These are phyloP conservation scores for Trypanosoma boissoni DNA, from an alignment of 208 protist species.

Conservation along the genomic window DNA sequence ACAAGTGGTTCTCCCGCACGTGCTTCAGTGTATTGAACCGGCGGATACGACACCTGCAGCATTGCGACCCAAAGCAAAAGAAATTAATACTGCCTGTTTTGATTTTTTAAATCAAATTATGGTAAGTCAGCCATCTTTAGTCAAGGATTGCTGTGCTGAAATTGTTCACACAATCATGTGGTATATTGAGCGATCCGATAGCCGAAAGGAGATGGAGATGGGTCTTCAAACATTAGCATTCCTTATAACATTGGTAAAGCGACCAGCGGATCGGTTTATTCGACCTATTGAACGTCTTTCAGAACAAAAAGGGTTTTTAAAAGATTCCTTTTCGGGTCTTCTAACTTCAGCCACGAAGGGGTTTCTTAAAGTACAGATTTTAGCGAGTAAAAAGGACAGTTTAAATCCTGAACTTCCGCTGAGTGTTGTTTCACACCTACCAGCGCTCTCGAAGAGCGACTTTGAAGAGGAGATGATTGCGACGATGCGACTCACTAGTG, in stretches of 20 bases:
- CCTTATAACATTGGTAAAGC: slow-evolving; percentile 68
- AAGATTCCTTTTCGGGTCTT: slow-evolving; percentile 61
- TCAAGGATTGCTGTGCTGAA: slow-evolving; percentile 83
- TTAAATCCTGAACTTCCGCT: slow-evolving; percentile 73
- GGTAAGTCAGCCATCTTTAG: slow-evolving; percentile 63
- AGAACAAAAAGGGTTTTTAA: slow-evolving; percentile 58
- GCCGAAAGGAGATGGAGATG: slow-evolving; percentile 74
- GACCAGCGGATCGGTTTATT: slow-evolving; percentile 74
- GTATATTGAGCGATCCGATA: slow-evolving; percentile 83
- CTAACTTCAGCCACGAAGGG: slow-evolving; percentile 50
- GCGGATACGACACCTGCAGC: slow-evolving; percentile 36
- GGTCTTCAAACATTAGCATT: slow-evolving; percentile 71
- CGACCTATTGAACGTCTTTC: slow-evolving; percentile 69
- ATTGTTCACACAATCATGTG: slow-evolving; percentile 87
- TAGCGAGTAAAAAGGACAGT: slow-evolving; percentile 30
- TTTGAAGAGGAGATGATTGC: slow-evolving; percentile 80
- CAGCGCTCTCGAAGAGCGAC: slow-evolving; percentile 63
- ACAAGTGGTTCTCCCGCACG: slow-evolving; percentile 81
- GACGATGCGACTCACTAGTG: slow-evolving; percentile 36
- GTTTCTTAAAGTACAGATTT: slow-evolving; percentile 39
- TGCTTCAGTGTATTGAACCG: slow-evolving; percentile 88
- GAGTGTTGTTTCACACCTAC: slow-evolving; percentile 65
- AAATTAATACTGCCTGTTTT: slow-evolving; percentile 85
- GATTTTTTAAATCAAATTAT: slow-evolving; percentile 86
- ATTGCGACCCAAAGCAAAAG: slow-evolving; percentile 49